Base-by-base conservation (phyloP, 805 yeast genomes). In the Priceomyces melissophilus region DNA sequence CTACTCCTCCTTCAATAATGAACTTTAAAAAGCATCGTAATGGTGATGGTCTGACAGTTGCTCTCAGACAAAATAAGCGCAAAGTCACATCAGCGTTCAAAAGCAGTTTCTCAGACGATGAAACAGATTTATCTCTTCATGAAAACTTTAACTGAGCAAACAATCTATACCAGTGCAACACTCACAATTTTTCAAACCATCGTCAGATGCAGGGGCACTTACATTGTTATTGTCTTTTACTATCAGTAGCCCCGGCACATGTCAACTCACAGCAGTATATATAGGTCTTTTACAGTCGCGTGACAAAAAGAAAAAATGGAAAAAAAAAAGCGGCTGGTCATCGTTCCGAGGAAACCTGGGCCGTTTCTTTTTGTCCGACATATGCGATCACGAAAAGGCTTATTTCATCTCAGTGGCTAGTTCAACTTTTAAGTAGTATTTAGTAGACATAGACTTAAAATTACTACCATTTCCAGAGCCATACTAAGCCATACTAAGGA, bases 31-130 rank as follows among this genome's bases (percentile, higher is more conserved):
- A 20, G 25, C 25, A 8, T 20, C 25, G 25, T 20, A 20, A 20
- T 8, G 25, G 25, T 20, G 25, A 20, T 20, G 25, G 8, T 20
- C 8, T 20, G 25, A 20, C 25, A 4, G 30, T n/a, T 11, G 30
- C 38, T 14, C 14, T 23, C 7, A n/a, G 5, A 10, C 8, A 3
- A 25, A n/a, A 25, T n/a, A 17, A 11, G n/a, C 26, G 26, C 11
- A n/a, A 30, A 12, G 30, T 35, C 13, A 20, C 30, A 15, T 30
- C 40, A 14, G 30, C 37, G 10, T 39, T 35, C 16, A 39, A 39
- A 30, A 39, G 42, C 31, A 39, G 38, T 20, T 39, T 39, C n/a
- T 39, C 42, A 2, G 42, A 39, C 17, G 42, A 39, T 30, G 38
- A 35, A 10, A 27, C 38, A 2, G 42, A 39, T 17, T 30, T 17